These are phyloP conservation scores for Aspergillus leporis DNA, from an alignment of 495 filamentous ascomycete species.

Conservation along the genomic window DNA sequence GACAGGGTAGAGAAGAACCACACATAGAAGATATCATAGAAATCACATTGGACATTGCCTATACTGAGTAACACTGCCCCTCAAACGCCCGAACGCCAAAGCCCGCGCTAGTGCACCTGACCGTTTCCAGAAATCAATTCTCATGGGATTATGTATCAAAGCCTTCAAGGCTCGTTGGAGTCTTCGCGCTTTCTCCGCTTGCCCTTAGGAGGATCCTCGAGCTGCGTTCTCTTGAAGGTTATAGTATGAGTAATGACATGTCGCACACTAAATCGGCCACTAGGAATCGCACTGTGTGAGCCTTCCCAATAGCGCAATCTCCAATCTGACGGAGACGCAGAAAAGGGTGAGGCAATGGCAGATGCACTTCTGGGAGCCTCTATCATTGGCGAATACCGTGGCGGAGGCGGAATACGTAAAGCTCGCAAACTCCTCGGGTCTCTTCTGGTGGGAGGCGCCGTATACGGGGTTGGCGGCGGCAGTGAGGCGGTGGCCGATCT, in stretches of 20 bases:
- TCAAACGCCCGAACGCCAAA: conserved; percentile 10
- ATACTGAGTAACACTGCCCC: neutral
- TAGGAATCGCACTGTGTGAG: conserved; percentile 30
- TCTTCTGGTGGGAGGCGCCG: conserved; percentile 15
- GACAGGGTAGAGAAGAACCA: neutral
- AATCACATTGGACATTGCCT: neutral
- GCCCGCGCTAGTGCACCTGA: conserved; percentile 11
- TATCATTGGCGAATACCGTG: conserved; percentile 23
- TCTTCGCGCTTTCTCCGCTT: conserved; percentile 32
- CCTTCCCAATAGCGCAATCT: conserved; percentile 37
- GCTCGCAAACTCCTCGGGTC: conserved; percentile 34
- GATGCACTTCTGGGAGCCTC: conserved; percentile 35
- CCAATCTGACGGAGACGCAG: conserved; percentile 36
- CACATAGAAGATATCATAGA: neutral
- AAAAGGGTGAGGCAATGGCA: conserved; percentile 37
- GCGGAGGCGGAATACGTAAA: conserved; percentile 42
- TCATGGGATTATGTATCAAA: neutral
- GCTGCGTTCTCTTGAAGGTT: conserved; percentile 43
- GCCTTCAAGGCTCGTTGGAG: neutral
- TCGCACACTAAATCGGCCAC: conserved; percentile 41
- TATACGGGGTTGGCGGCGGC: conserved; percentile 37
- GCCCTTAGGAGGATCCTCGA: conserved; percentile 44
- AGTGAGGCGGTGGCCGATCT: conserved; percentile 34
- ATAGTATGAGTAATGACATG: conserved; percentile 53
- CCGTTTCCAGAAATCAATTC: conserved; percentile 1